phyloP scores from a whole-genome alignment of 177 flowering plant species.

The Vitis hybrid region DNA sequence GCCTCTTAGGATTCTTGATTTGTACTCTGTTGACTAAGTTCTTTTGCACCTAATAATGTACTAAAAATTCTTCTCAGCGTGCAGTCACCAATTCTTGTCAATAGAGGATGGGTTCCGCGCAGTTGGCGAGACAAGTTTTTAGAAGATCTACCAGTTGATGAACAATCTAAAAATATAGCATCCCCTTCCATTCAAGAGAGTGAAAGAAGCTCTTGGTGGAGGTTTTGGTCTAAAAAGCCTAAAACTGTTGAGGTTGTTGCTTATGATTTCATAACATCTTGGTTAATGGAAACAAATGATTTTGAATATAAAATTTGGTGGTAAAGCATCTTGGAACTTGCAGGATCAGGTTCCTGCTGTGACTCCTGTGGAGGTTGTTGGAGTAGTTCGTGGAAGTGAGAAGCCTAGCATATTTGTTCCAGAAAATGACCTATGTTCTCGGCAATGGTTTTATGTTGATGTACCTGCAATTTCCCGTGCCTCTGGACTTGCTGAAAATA shows the following conservation, averaged over 20 bases:
- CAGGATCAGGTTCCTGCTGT: conserved; percentile 51
- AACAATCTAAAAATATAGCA: conserved; percentile 25
- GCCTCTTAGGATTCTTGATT: too few relatives aligned
- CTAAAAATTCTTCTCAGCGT: conserved; percentile 51
- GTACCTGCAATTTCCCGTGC: conserved; percentile 75
- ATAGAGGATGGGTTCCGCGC: conserved; percentile 98
- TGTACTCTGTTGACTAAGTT: too few relatives aligned
- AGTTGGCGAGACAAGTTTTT: conserved; percentile 68
- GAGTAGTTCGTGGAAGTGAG: conserved; percentile 88
- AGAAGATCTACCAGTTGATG: conserved; percentile 26
- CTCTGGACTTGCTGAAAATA: conserved; percentile 66
- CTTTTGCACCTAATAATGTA: conserved; percentile 7
- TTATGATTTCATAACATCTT: conserved; percentile 7
- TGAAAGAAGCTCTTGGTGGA: conserved; percentile 58
- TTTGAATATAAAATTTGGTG: conserved; percentile 5
- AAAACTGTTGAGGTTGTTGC: conserved; percentile 45
- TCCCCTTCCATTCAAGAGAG: conserved; percentile 22
- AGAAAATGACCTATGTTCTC: conserved; percentile 69
- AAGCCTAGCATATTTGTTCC: conserved; percentile 98
- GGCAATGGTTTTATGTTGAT: conserved; percentile 96
- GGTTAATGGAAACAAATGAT: not conserved
- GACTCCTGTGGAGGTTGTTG: conserved; percentile 59
- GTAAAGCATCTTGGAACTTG: conserved; percentile 9
- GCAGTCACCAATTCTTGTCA: conserved; percentile 75
- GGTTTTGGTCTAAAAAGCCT: conserved; percentile 65